These are phyloP conservation scores for Aschersonia sp. DNA, from an alignment of 2,329 filamentous ascomycete genomes.

Conservation along the genomic window DNA sequence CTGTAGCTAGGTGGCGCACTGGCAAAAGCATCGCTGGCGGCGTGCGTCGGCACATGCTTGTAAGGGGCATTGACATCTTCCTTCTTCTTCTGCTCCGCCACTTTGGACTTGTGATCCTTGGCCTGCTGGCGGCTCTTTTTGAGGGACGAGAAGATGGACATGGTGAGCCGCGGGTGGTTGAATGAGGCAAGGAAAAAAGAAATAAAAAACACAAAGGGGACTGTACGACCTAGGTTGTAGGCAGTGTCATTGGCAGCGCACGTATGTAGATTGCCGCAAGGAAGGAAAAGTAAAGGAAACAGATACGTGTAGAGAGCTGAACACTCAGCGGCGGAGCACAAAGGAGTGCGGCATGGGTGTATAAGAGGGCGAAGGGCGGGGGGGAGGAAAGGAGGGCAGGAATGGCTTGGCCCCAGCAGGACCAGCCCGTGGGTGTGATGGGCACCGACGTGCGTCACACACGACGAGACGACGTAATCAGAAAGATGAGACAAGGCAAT, in stretches of 20 bases:
- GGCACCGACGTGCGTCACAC: background rate
- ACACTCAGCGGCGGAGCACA: background rate
- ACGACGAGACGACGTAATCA: background rate
- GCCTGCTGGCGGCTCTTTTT: conserved; percentile 36
- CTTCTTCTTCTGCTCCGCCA: conserved; percentile 29
- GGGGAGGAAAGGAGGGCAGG: background rate
- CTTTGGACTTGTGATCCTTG: conserved; percentile 36
- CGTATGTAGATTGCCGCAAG: too few relatives aligned
- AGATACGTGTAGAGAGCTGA: background rate
- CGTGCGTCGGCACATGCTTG: conserved; percentile 46
- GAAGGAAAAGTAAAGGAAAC: background rate
- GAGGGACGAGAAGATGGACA: conserved; percentile 44
- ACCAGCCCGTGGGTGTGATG: background rate
- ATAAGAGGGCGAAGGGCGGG: background rate
- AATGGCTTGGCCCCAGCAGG: background rate
- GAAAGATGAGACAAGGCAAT: background rate
- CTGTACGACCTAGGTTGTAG: too few relatives aligned
- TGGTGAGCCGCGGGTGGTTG: conserved; percentile 11
- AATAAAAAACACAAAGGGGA: background rate
- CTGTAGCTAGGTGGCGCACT: conserved; percentile 38
- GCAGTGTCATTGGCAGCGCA: too few relatives aligned
- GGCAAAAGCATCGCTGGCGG: conserved; percentile 40
- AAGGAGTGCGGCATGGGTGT: background rate
- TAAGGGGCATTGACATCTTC: conserved; percentile 29
- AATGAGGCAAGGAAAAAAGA: background rate